Evolutionary conservation across 805 yeast species (phyloP).

Genomic region (Kazachstania taianensis): DNA sequence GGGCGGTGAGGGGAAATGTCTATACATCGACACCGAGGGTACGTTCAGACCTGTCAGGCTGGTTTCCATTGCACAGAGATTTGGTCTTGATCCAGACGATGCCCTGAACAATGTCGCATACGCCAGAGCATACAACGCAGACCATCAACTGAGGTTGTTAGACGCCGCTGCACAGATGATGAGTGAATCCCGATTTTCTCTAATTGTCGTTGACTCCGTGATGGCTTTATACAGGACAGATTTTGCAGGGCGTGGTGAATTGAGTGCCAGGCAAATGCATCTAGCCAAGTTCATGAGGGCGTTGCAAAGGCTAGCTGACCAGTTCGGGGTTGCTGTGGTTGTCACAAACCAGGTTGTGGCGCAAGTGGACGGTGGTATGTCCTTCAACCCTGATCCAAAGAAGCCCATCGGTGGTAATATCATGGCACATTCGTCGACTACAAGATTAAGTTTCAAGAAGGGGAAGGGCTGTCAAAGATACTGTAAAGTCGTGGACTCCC

Average conservation of each 20-base stretch:
- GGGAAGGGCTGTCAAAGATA: conserved; percentile 88
- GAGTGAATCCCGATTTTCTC: conserved; percentile 85
- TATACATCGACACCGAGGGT: conserved; percentile 94
- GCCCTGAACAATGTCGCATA: conserved; percentile 96
- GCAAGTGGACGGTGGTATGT: conserved; percentile 80
- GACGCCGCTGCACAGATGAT: conserved; percentile 91
- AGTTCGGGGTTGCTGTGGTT: conserved; percentile 93
- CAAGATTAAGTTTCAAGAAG: conserved; percentile 80
- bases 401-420: conserved; percentile 98
- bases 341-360: conserved; percentile 96
- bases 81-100: conserved; percentile 84
- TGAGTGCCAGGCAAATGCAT: conserved; percentile 88
- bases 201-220: conserved; percentile 90
- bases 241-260: conserved; percentile 89
- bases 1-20: conserved; percentile 96
- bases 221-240: conserved; percentile 96
- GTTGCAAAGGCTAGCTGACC: conserved; percentile 89
- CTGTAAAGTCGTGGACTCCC: conserved; percentile 92
- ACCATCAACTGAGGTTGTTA: conserved; percentile 80
- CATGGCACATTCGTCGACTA: conserved; percentile 93
- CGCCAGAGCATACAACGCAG: conserved; percentile 95
- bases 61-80: conserved; percentile 82
- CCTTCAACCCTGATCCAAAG: conserved; percentile 90
- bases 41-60: conserved; percentile 90
- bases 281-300: conserved; percentile 89